Base-by-base conservation (phyloP, 148 eudicot genomes). In the Agrostemma githago region DNA sequence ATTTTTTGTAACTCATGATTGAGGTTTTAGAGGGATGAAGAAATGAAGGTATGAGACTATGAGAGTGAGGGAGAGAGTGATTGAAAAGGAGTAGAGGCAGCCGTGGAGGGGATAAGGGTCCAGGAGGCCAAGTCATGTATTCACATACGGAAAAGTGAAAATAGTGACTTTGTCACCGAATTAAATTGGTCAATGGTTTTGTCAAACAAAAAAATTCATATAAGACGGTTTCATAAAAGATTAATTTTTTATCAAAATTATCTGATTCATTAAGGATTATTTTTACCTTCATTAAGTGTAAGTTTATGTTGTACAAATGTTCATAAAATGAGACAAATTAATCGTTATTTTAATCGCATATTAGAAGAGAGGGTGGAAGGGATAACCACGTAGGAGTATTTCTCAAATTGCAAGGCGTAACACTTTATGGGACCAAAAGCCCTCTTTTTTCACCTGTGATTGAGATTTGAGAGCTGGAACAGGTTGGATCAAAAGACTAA, bases 1-100 rank as follows among this genome's bases (percentile, higher is more conserved):
- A 71, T 2, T 46, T 80, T 75, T 60, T 56, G 78, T 54, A 79
- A 34, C 75, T 71, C 82, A 79, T 79, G 20, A 10, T 41, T 69
- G 40, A 16, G 9, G 3, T 48, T 48, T 48, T 8, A 0, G 12
- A 48, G 54, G 54, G 54, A 48, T 48, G 54, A 48, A 48, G 54
- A 26, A 26, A 48, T 48, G 54, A 48, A 48, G 54, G 16, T 9
- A 4, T 8, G 66, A 62, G 66, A 34, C n/a, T n/a, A 4, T 21
- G 66, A 62, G 66, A 62, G 66, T 61, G 64, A 61, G 10, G 5
- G 64, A 20, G 66, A 62, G 64, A 17, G 37, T 60, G 64, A 60
- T 19, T 3, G 37, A 60, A 19, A 17, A 3, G 39, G 15, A 26
- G 66, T 62, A 34, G 10, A 60, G 7, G 8, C 20, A 9, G 64